Conservation (phyloP, 2,329 filamentous ascomycete genomes). For the Chrysoporthe deuterocubensis region DNA sequence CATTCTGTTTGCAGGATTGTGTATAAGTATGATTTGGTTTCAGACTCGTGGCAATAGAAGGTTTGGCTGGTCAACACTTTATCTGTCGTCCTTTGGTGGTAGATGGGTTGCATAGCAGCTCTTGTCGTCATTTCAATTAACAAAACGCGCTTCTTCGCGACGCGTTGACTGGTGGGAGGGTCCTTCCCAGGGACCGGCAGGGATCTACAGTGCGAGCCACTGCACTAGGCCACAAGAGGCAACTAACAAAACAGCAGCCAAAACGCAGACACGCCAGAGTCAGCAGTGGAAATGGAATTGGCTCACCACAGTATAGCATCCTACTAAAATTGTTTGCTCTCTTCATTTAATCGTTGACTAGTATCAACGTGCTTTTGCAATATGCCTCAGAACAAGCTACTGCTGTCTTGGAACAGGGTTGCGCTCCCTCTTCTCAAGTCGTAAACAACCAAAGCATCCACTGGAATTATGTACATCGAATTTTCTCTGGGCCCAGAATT, state of each 20-base stretch:
- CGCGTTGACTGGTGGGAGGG: constrained; percentile 2
- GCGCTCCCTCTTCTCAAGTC: too few species aligned
- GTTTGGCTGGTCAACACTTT: background rate
- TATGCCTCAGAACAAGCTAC: too few species aligned
- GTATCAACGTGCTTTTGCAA: too few species aligned
- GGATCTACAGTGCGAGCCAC: background rate
- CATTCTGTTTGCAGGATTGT: constrained; percentile 24
- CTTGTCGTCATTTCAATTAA: constrained; percentile 18
- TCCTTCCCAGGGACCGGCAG: background rate
- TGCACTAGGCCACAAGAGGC: background rate
- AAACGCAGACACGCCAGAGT: background rate
- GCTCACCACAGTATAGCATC: too few species aligned
- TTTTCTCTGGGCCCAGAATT: background rate
- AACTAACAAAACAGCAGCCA: constrained; percentile 11
- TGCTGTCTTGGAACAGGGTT: too few species aligned
- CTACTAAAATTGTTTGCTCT: too few species aligned
- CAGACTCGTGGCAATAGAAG: background rate
- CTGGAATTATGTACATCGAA: background rate
- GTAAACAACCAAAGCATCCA: background rate
- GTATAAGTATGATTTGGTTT: background rate
- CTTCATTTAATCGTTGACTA: too few species aligned
- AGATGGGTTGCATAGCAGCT: background rate
- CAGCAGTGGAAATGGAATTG: too few species aligned
- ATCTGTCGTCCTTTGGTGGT: background rate
- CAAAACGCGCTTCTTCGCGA: constrained; percentile 28